Conservation (phyloP, 805 yeast species). For the Metschnikowia gruessii region DNA sequence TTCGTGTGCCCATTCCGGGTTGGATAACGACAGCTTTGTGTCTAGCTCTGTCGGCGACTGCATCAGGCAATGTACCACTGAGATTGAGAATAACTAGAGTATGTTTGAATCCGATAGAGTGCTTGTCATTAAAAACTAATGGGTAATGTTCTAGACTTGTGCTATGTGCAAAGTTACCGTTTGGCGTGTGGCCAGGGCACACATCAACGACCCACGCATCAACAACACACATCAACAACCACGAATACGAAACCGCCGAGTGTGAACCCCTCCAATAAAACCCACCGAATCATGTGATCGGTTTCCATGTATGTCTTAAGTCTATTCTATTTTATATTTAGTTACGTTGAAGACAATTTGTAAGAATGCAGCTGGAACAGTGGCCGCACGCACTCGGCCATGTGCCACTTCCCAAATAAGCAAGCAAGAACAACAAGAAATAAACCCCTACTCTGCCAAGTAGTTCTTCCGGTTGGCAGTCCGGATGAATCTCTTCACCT, state of each 20-base stretch:
- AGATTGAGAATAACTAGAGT: conserved; percentile 29
- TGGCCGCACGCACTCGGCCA: not conserved
- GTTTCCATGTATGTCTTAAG: conserved; percentile 3
- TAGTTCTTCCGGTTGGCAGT: conserved; percentile 96
- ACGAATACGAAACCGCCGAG: too few relatives aligned
- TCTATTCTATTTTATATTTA: conserved; percentile 9
- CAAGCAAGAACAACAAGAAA: too few relatives aligned
- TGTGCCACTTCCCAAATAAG: too few relatives aligned
- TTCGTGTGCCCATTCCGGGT: conserved; percentile 7
- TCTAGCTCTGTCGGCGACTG: conserved; percentile 41
- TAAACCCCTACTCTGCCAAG: conserved; percentile 35
- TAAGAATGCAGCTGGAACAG: not conserved
- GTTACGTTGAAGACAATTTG: conserved; percentile 1
- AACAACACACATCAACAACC: too few relatives aligned
- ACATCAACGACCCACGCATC: too few relatives aligned
- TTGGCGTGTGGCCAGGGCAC: too few relatives aligned
- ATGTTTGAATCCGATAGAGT: not conserved
- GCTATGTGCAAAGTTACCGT: too few relatives aligned
- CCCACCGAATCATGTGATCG: not conserved
- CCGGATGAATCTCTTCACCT: conserved; percentile 84
- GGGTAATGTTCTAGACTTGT: too few relatives aligned
- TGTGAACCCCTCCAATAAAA: not conserved
- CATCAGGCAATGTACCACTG: conserved; percentile 38
- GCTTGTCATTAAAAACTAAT: too few relatives aligned
- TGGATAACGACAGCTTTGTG: conserved; percentile 38